Evolutionary conservation across 177 flowering plant species (phyloP), one percentile per base, ranked within the genome.

Genomic region (Vitis hybrid): DNA sequence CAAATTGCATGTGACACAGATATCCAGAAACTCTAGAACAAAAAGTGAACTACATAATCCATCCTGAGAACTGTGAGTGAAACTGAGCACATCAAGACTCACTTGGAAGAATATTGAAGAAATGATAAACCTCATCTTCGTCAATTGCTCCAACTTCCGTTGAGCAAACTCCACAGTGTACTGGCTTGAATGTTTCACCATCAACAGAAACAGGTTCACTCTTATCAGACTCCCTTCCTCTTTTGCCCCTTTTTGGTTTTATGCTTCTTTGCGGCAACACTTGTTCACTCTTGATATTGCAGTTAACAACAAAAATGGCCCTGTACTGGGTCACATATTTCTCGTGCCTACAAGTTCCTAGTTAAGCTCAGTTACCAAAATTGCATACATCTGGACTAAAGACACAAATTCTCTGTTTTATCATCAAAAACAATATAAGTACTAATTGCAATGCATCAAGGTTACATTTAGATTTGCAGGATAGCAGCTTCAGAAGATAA

Each of bases 131-230:
- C 80, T 93, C 91, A 45, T 93, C 98, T 70, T 77, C 83, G 20
- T 91, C 97, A 16, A 87, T 68, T 29, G 80, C 92, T 5, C 95
- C 98, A 15, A 93, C 91, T 68, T 87, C 89, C n/a, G 95, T 87
- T 6, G 86, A 82, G 72, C 97, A 93, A 67, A 84, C 82, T 39
- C 82, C 77, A 76, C 98, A 93, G 76, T 81, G 84, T 2, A 91
- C 95, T 13, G 81, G 82, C 80, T 76, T 86, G 62, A 81, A 67
- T 60, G 74, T 68, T 64, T 82, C 88, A 45, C 39, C 78, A 59
- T 58, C 62, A 5, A 20, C 70, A 10, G 74, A 51, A 65, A 4
- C 75, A 13, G 52, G 77, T 72, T 73, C 80, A 29, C 22, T 31
- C 52, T 72, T 77, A n/a, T 52, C 67, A n/a, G 77, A 51, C 8